phyloP scores from a whole-genome alignment of 148 eudicot genomes.

The Camellia japonica region DNA sequence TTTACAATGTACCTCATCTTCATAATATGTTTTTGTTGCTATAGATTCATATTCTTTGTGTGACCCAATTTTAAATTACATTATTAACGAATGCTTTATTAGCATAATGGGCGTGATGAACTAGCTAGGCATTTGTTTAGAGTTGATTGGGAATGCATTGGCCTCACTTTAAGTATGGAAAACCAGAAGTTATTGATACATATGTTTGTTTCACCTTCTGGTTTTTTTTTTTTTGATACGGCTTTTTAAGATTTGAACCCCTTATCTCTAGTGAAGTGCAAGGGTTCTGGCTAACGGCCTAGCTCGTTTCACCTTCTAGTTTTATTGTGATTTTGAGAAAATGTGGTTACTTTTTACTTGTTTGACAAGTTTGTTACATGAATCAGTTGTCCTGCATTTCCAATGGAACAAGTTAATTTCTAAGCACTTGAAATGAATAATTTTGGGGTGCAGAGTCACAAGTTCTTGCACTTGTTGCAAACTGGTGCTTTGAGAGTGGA shows the following conservation, averaged over 20 bases:
- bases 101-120: not conserved
- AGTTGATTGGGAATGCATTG: not conserved
- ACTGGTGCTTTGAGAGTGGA: too few relatives aligned
- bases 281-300: too few relatives aligned
- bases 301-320: not conserved
- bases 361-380: not conserved
- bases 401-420: not conserved
- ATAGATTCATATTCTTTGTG: not conserved
- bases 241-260: too few relatives aligned
- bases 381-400: not conserved
- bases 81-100: not conserved
- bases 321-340: conserved; percentile 3
- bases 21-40: not conserved
- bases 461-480: not conserved
- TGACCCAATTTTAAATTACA: not conserved
- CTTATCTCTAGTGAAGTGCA: too few relatives aligned
- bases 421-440: not conserved
- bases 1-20: not conserved
- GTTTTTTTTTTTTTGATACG: not conserved
- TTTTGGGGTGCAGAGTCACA: not conserved
- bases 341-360: not conserved
- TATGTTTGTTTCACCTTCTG: not conserved
- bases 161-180: not conserved
- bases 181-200: too few relatives aligned
- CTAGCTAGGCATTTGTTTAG: not conserved